Base-by-base conservation (phyloP, 345 rosid species). In the Euphorbia tirucalli region DNA sequence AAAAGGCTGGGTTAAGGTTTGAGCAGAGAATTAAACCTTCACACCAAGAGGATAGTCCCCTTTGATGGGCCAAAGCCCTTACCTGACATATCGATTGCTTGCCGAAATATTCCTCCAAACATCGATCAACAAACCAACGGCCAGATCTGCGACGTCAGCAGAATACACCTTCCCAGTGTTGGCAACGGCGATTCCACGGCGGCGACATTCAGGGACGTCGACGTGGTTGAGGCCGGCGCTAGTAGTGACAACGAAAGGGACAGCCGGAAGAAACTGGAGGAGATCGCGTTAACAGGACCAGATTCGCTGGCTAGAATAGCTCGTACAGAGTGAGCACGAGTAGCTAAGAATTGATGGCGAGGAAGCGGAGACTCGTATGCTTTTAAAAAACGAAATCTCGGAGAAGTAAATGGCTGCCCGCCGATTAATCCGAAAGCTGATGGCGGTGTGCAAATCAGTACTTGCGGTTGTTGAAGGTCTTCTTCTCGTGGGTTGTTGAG, bases 221-320 rank as follows among this genome's bases (percentile, higher is more conserved):
- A 87, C 37, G 74, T 87, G 89, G 74, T 91, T 73, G 73, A 83
- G 65, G 52, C 94, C 89, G 50, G 79, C 82, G 76, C 85, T 81
- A 72, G 87, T 66, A 61, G 86, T 80, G 73, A 87, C 82, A 10
- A 89, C 43, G 3, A 91, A 18, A 55, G 69, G 68, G 31, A 86
- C 76, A 7, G 80, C 68, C 19, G 93, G 85, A 15, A 89, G 87
- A 13, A 70, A 50, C 1, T 67, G 67, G 71, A 91, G 70, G 52
- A 68, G 2, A 16, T 43, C 74, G 19, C 81, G 49, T 24, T 54
- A 25, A 77, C 48, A 9, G 69, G 41, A 46, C 63, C 61, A 5
- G 22, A 27, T 10, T 43, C 70, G 21, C 70, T 43, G 25, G 60
- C 30, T 6, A 77, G 70, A 11, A 77, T 25, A 24, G 77, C 77